A percentile compares a stretch with the other conserved stretches of the same genome.
These are phyloP conservation scores for Arthroderma uncinatum DNA, from an alignment of 2,329 filamentous ascomycete species.

Conservation along the genomic window DNA sequence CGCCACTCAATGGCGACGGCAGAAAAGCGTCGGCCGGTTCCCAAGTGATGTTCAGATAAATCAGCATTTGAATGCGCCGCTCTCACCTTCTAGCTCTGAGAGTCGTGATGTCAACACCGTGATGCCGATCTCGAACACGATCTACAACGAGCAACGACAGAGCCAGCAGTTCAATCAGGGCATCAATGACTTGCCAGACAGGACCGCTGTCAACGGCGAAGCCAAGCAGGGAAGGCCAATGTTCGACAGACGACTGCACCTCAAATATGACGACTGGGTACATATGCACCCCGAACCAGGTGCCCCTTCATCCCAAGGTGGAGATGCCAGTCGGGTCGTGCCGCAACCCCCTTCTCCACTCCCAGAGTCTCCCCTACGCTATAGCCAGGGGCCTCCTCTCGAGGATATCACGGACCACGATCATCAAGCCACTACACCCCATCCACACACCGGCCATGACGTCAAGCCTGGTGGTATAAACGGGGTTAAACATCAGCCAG, in stretches of 20 bases:
- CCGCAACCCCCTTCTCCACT: slow-evolving; percentile 1
- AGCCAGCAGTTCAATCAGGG: neutral
- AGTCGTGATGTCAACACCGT: neutral
- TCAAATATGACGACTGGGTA: slow-evolving; percentile 1
- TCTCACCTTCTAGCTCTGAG: slow-evolving; percentile 60
- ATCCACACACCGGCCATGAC: neutral
- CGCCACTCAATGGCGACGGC: slow-evolving; percentile 46
- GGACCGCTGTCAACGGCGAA: neutral
- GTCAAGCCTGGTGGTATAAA: neutral
- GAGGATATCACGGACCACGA: neutral
- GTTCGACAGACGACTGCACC: neutral
- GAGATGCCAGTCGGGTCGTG: neutral
- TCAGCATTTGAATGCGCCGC: slow-evolving; percentile 53
- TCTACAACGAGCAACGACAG: neutral
- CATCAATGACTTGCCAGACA: neutral
- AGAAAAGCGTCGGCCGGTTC: slow-evolving; percentile 90
- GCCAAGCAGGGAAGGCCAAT: neutral
- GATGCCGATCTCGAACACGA: neutral
- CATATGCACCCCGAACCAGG: neutral
- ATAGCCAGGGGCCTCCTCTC: neutral
- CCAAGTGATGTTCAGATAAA: slow-evolving; percentile 86
- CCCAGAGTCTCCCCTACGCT: neutral
- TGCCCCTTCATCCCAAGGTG: neutral
- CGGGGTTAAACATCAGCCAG: neutral
- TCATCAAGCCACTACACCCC: neutral